Percentiles rank a stretch among this genome's conserved stretches.
Conservation (phyloP, 1,284 basidiomycete species). For the Pseudozyma sp. region DNA sequence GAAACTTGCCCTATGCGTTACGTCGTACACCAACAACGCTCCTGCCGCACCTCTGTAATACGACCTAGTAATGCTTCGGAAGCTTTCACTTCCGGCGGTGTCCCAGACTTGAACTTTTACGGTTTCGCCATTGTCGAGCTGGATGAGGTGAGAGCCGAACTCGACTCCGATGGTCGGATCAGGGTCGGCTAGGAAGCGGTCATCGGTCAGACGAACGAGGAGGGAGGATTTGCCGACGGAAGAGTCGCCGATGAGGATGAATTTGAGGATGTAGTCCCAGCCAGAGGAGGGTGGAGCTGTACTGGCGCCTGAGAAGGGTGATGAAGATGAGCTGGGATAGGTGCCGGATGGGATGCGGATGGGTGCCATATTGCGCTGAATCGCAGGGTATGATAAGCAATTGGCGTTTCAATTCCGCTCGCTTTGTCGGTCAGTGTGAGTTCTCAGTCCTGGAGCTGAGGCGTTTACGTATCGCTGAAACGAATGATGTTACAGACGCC, state of each 20-base stretch:
- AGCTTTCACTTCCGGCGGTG: constrained; percentile 64
- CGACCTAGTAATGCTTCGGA: constrained; percentile 58
- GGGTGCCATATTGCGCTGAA: constrained; percentile 28
- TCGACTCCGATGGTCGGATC: constrained; percentile 67
- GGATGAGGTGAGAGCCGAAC: constrained; percentile 64
- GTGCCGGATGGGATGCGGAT: constrained; percentile 43
- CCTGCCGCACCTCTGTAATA: constrained; percentile 67
- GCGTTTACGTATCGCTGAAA: too few species aligned
- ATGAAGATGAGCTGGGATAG: constrained; percentile 13
- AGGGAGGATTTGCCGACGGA: constrained; percentile 66
- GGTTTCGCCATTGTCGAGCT: constrained; percentile 58
- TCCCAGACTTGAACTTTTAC: constrained; percentile 68
- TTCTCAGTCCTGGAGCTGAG: too few species aligned
- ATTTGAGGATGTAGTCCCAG: constrained; percentile 67
- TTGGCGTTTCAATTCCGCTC: too few species aligned
- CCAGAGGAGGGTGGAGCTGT: constrained; percentile 37
- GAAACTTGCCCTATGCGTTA: constrained; percentile 59
- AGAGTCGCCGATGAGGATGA: constrained; percentile 66
- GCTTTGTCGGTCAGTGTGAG: too few species aligned
- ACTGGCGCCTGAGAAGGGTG: constrained; percentile 12
- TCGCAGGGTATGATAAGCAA: too few species aligned
- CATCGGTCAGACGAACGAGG: constrained; percentile 64
- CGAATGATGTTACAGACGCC: too few species aligned
- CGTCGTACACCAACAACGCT: constrained; percentile 64
- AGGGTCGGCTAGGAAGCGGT: constrained; percentile 61